Evolutionary conservation across 2,329 filamentous ascomycete genomes (phyloP).

Genomic region (Fusarium tjaetaba): DNA sequence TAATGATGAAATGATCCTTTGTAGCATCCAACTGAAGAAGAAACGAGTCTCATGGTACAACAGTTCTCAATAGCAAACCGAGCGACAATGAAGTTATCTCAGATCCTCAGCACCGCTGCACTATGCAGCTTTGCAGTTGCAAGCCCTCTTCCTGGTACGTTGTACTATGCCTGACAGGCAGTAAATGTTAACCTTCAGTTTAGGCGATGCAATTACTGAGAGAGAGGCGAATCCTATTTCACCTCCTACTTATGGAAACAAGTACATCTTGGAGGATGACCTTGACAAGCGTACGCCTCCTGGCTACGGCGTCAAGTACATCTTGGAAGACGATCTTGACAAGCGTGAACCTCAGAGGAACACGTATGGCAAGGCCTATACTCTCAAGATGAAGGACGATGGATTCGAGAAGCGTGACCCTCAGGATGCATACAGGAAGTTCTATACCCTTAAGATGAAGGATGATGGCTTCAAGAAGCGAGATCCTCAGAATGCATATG

Average conservation of each 20-base stretch:
- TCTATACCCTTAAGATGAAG: not conserved
- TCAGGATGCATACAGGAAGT: not conserved
- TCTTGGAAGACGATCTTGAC: not conserved
- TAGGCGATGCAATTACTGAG: not conserved
- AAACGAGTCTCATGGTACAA: not conserved
- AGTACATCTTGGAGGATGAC: not conserved
- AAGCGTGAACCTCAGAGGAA: not conserved
- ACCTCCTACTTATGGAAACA: not conserved
- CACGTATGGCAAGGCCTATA: not conserved
- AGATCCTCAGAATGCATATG: not conserved
- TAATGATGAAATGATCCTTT: not conserved
- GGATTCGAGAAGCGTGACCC: not conserved
- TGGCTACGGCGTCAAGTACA: not conserved
- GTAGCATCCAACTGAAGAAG: accelerated
- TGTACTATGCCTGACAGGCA: accelerated
- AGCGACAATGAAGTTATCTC: not conserved
- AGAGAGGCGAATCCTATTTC: not conserved
- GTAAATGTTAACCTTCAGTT: accelerated
- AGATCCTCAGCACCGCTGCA: not conserved
- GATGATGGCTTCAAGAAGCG: not conserved
- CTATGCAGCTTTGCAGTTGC: not conserved
- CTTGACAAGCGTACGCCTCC: not conserved
- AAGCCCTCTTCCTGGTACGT: not conserved
- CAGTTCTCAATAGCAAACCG: not conserved
- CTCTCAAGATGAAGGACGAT: not conserved